Evolutionary conservation across 139 green algal genomes (phyloP).

Genomic region (Ulvella scutata): DNA sequence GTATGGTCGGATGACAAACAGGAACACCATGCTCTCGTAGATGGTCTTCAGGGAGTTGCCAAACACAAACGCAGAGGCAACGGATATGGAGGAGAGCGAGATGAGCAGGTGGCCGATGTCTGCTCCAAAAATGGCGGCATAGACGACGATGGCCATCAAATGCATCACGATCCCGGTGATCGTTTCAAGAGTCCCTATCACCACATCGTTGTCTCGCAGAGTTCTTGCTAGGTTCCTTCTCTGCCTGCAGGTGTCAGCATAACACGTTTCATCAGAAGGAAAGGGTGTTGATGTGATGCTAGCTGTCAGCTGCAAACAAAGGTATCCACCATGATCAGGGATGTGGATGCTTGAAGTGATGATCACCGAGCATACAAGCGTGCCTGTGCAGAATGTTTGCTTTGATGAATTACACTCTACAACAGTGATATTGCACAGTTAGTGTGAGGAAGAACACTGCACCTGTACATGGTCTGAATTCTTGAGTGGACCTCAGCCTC

Average conservation of each 20-base stretch:
- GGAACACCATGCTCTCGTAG: constrained; percentile 20
- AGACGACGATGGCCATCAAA: not conserved
- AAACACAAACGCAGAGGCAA: constrained; percentile 18
- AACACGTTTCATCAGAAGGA: not conserved
- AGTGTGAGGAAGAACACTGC: not conserved
- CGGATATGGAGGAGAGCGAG: not conserved
- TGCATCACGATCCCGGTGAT: not conserved
- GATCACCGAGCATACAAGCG: too few species aligned
- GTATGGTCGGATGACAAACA: constrained; percentile 20
- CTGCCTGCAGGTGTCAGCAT: not conserved
- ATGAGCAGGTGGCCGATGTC: constrained; percentile 2
- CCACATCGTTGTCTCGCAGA: not conserved
- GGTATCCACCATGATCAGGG: too few species aligned
- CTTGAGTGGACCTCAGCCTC: not conserved
- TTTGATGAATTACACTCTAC: too few species aligned
- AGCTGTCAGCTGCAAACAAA: not conserved
- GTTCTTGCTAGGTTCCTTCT: not conserved
- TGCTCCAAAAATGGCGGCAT: not conserved
- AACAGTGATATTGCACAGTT: too few species aligned
- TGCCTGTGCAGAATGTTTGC: too few species aligned
- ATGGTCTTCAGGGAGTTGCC: constrained; percentile 15
- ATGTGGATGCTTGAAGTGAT: too few species aligned
- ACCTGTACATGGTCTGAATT: constrained; percentile 2
- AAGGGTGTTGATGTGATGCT: not conserved
- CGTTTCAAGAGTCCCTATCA: not conserved